Evolutionary conservation across 176 grass and related monocot genomes (phyloP), one percentile per base, ranked within the genome.

Genomic region (Zea luxurians): DNA sequence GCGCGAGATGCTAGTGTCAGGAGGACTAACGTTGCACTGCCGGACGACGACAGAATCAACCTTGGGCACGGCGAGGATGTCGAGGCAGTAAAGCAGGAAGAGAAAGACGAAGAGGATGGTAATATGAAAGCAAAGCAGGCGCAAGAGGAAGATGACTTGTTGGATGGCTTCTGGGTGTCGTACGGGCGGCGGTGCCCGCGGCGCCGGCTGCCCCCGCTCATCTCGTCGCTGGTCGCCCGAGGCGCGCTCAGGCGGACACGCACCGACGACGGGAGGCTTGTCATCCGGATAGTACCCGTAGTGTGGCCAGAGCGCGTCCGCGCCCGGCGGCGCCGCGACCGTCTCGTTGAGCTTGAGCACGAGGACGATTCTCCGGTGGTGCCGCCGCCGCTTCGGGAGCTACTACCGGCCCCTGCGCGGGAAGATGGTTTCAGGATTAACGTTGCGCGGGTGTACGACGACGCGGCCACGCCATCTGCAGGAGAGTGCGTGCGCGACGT

Each of bases 171-270:
- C 46, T 82, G 80, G 87, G 57, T 86, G 63, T 63, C 83, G 54
- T 78, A 85, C 61, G 84, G 86, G 18, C 62, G 59, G 2, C 48
- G 38, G 13, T n/a, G 52, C 1, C n/a, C 8, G 6, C 15, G 66
- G 16, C 77, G 70, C 15, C 71, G 86, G 2, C 82, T 96, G 16
- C 93, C 90, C 4, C 87, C 82, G 13, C 87, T 87, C n/a, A 77
- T 92, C 48, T 86, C 84, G 15, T 81, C 83, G 69, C 86, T 89
- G 37, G 85, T 77, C 0, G 61, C 48, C 13, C 36, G 68, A 4
- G 52, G 68, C 76, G 77, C 77, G 48, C 71, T 97, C 49, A 58
- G 66, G 20, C 75, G 82, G 55, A 66, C 82, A 17, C 68, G 86
- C 16, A 79, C 83, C 50, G 34, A 42, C 10, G 83, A 83, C 79